Evolutionary conservation across 2,329 filamentous ascomycete genomes (phyloP).

Genomic region (Pseudogymnoascus sp.): DNA sequence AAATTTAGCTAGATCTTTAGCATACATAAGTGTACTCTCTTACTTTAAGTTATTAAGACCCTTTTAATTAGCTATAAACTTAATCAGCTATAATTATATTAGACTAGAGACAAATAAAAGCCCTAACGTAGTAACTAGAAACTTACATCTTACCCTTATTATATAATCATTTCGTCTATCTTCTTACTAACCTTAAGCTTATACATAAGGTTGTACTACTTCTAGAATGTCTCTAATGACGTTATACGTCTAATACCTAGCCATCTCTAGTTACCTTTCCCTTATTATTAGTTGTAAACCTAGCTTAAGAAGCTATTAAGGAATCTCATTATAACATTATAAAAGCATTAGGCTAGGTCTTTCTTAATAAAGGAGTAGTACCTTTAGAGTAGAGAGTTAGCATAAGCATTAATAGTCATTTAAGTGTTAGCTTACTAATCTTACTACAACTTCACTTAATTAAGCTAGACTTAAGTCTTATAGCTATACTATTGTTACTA

Average conservation of each 20-base stretch:
- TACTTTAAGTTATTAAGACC: constrained; percentile 16
- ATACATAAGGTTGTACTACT: constrained; percentile 17
- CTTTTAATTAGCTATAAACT: constrained; percentile 22
- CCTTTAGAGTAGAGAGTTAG: constrained; percentile 11
- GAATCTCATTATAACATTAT: constrained; percentile 10
- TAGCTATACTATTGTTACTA: too few relatives aligned
- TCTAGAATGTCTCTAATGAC: constrained; percentile 24
- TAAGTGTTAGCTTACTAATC: not conserved
- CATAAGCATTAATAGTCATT: not conserved
- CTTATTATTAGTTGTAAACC: constrained; percentile 13
- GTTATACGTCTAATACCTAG: constrained; percentile 11
- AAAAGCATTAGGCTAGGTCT: constrained; percentile 11
- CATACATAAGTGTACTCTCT: constrained; percentile 26
- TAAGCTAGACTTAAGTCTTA: not conserved
- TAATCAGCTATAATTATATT: constrained; percentile 21
- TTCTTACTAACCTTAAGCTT: constrained; percentile 7
- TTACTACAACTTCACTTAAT: constrained; percentile 10
- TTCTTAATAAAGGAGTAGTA: constrained; percentile 17
- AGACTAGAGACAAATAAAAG: not conserved
- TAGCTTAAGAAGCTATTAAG: constrained; percentile 13
- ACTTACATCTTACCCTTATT: constrained; percentile 6
- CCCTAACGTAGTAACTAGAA: not conserved
- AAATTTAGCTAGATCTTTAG: constrained; percentile 28
- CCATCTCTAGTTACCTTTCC: constrained; percentile 12
- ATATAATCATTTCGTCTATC: constrained; percentile 8